These are phyloP conservation scores for Prillingera fragicola DNA, from an alignment of 1,284 basidiomycete species.

Conservation along the genomic window DNA sequence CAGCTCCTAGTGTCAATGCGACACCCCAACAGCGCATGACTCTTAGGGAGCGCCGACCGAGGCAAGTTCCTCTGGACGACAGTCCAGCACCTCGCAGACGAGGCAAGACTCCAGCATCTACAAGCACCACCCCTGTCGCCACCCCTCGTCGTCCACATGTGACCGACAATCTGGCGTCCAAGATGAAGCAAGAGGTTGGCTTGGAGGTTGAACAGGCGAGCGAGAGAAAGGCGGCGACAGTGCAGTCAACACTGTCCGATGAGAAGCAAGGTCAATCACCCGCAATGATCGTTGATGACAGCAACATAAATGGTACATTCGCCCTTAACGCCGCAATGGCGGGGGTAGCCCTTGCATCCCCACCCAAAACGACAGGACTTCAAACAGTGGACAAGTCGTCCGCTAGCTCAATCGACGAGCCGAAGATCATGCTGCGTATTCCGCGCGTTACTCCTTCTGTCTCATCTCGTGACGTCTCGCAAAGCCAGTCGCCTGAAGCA, in stretches of 20 bases:
- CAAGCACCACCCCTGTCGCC: not conserved
- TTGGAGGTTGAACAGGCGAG: no score
- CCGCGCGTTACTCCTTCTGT: conserved; percentile 5
- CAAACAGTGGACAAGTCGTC: no score
- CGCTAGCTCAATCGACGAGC: not conserved
- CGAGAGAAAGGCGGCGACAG: no score
- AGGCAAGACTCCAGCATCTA: not conserved
- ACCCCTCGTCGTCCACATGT: not conserved
- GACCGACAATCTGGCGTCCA: not conserved
- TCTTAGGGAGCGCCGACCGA: conserved; percentile 10
- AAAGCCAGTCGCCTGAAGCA: not conserved
- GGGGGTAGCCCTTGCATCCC: no score
- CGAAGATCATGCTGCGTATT: conserved; percentile 12
- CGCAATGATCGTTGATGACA: not conserved
- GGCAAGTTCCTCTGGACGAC: no score
- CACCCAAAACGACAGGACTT: no score
- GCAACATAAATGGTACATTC: not conserved
- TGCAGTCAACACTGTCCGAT: not conserved
- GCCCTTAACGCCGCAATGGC: not conserved
- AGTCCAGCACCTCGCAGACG: no score
- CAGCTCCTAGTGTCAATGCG: conserved; percentile 9
- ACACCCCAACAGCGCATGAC: conserved; percentile 18
- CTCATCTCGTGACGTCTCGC: not conserved
- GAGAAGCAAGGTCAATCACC: not conserved
- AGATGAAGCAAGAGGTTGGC: no score